phyloP scores from a whole-genome alignment of 306 rosid genomes.

The Cicer cuneatum region DNA sequence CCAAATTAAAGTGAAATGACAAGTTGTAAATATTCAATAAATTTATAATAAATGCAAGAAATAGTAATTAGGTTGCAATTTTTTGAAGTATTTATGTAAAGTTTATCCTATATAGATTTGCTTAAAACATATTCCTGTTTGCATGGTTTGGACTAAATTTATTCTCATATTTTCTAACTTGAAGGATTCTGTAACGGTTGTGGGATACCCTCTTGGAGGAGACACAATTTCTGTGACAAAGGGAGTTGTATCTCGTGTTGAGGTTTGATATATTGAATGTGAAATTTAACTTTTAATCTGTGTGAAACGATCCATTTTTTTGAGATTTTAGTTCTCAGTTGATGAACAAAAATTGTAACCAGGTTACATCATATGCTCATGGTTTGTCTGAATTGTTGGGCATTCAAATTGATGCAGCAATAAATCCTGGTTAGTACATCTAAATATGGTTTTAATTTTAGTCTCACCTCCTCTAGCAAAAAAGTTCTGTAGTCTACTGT shows the following conservation, averaged over 20 bases:
- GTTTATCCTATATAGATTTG: conserved; percentile 10
- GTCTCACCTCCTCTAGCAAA: conserved; percentile 10
- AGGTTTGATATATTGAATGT: conserved; percentile 61
- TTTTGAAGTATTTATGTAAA: conserved; percentile 24
- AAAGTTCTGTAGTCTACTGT: background rate
- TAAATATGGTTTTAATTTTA: conserved; percentile 31
- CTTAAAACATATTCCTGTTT: conserved; percentile 17
- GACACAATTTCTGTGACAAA: conserved; percentile 98
- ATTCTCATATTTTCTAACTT: conserved; percentile 33
- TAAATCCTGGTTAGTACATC: conserved; percentile 87
- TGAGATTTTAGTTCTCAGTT: conserved; percentile 36
- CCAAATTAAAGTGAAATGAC: too few relatives aligned
- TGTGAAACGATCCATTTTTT: background rate
- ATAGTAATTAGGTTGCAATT: conserved; percentile 2
- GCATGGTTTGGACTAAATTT: conserved; percentile 34
- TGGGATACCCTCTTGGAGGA: conserved; percentile 99
- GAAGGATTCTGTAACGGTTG: conserved; percentile 99
- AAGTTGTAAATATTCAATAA: background rate
- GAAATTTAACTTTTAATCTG: conserved; percentile 25
- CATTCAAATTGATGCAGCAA: conserved; percentile 98
- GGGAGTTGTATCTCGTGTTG: conserved; percentile 98
- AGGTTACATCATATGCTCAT: conserved; percentile 98
- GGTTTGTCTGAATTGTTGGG: conserved; percentile 97
- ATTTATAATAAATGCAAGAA: conserved; percentile 18
- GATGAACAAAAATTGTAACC: conserved; percentile 49